These are phyloP conservation scores for Pseudotsuga menziesii DNA, from an alignment of 75 land plant species.

Conservation along the genomic window DNA sequence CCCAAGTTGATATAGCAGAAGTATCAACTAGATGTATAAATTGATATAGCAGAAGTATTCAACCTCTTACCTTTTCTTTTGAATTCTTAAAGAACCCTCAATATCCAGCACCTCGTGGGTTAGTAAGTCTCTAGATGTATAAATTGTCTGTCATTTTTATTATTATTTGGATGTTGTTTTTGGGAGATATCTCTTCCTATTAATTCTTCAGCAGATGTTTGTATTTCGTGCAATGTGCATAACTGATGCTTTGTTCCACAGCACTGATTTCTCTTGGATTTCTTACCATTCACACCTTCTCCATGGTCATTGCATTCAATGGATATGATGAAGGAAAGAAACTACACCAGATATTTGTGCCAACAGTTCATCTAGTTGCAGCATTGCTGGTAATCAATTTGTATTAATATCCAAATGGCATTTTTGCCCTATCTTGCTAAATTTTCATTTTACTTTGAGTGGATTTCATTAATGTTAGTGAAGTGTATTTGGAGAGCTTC, in stretches of 20 bases:
- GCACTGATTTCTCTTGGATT: conserved; percentile 84
- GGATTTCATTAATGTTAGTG: too few relatives aligned
- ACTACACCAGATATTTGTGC: conserved; percentile 61
- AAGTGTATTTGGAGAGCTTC: too few relatives aligned
- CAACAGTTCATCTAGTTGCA: conserved; percentile 65
- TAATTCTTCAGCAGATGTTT: not conserved
- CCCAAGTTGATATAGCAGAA: too few relatives aligned
- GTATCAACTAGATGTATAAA: too few relatives aligned
- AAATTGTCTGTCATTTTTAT: too few relatives aligned
- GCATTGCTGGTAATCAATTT: conserved; percentile 49
- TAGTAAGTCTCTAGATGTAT: too few relatives aligned
- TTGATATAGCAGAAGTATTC: too few relatives aligned
- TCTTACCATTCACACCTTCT: conserved; percentile 79
- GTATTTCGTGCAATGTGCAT: conserved; percentile 4
- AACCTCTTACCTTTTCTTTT: too few relatives aligned
- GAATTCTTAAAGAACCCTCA: too few relatives aligned
- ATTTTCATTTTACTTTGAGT: not conserved
- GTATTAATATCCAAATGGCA: not conserved
- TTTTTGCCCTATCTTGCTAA: not conserved
- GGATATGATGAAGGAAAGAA: conserved; percentile 76
- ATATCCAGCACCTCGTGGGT: too few relatives aligned
- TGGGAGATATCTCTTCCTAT: too few relatives aligned
- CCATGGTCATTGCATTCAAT: conserved; percentile 94
- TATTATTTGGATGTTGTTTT: too few relatives aligned
- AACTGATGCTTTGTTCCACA: conserved; percentile 26